phyloP scores from a whole-genome alignment of 306 rosid genomes.

The Malus sieversii region DNA sequence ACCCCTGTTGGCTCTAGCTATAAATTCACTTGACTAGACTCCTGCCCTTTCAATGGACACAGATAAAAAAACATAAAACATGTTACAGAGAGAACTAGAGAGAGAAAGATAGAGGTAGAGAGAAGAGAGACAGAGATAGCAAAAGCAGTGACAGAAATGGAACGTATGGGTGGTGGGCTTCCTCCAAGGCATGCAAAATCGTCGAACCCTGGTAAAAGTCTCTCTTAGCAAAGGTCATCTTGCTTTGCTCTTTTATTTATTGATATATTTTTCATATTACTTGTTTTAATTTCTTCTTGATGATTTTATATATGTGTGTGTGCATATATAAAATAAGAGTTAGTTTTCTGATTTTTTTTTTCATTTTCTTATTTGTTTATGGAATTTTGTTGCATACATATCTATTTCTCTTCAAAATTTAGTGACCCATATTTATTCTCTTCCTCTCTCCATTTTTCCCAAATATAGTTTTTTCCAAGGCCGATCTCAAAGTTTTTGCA shows the following conservation, averaged over 20 bases:
- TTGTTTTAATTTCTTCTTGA: not conserved
- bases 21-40: not conserved
- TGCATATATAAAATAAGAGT: not conserved
- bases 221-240: not conserved
- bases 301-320: not conserved
- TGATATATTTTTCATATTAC: not conserved
- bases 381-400: slow-evolving; percentile 19
- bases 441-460: not conserved
- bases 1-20: not conserved
- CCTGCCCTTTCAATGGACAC: slow-evolving; percentile 3
- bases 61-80: not conserved
- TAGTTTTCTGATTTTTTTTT: not conserved
- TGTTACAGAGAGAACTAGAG: not conserved
- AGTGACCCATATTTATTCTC: not conserved
- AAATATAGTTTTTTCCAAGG: not conserved
- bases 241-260: not conserved
- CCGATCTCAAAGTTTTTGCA: not conserved
- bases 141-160: slow-evolving; percentile 15
- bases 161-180: slow-evolving; percentile 6
- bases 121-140: not conserved
- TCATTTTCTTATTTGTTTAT: not conserved
- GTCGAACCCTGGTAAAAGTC: slow-evolving; percentile 15
- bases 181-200: slow-evolving; percentile 16
- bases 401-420: not conserved
- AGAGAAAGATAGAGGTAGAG: not conserved